Evolutionary conservation across 1,284 basidiomycete genomes (phyloP).

Genomic region (Papiliotrema terrestris): DNA sequence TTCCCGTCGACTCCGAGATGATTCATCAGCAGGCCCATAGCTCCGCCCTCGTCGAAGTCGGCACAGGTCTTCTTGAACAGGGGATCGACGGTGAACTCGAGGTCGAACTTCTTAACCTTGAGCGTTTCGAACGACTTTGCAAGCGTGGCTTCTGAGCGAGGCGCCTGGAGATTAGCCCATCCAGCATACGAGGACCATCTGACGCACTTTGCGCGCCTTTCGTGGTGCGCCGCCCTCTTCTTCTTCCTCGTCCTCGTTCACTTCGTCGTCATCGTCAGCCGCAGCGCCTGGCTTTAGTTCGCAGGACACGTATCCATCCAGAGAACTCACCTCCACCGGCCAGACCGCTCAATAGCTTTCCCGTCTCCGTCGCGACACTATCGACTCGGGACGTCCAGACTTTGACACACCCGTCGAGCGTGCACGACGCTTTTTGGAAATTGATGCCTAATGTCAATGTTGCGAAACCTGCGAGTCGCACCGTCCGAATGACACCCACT

Average conservation of each 20-base stretch:
- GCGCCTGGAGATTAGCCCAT: slow-evolving; percentile 13
- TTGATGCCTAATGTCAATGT: slow-evolving; percentile 64
- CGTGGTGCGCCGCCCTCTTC: slow-evolving; percentile 49
- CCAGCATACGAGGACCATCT: background rate
- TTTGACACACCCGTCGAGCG: slow-evolving; percentile 97
- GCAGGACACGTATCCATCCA: background rate
- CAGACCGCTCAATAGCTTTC: slow-evolving; percentile 89
- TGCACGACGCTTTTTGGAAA: slow-evolving; percentile 96
- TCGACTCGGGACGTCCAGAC: slow-evolving; percentile 99
- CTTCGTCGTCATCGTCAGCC: slow-evolving; percentile 10
- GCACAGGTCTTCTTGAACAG: slow-evolving; percentile 97
- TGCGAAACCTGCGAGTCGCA: too few relatives aligned
- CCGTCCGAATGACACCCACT: slow-evolving; percentile 35
- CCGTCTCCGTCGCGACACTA: slow-evolving; percentile 93
- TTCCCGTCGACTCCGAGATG: slow-evolving; percentile 80
- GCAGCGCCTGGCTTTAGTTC: background rate
- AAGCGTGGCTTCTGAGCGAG: slow-evolving; percentile 71
- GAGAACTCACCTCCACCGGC: slow-evolving; percentile 53
- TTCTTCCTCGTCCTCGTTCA: slow-evolving; percentile 34
- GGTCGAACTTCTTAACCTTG: slow-evolving; percentile 85
- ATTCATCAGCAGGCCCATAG: slow-evolving; percentile 90
- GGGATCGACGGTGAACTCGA: slow-evolving; percentile 95
- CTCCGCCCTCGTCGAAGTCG: slow-evolving; percentile 98
- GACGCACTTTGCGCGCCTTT: slow-evolving; percentile 34
- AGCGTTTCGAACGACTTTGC: slow-evolving; percentile 78